These are phyloP conservation scores for Fonsecaea pugnacius DNA, from an alignment of 2,329 filamentous ascomycete genomes.

Conservation along the genomic window DNA sequence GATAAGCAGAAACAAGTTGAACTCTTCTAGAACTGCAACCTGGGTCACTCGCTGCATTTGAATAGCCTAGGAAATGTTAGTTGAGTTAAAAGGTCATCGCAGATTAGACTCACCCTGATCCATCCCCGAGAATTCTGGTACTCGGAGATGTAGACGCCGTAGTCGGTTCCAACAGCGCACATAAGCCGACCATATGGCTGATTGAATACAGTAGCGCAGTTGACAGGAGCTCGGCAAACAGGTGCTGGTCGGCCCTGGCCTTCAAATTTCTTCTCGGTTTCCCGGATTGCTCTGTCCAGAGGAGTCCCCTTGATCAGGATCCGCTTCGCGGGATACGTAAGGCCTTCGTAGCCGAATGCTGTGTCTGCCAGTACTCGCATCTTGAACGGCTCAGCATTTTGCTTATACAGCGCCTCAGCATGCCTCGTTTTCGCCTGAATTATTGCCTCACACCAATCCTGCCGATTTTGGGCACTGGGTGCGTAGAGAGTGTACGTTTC, in stretches of 20 bases:
- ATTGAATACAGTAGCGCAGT: constrained; percentile 89
- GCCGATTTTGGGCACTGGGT: constrained; percentile 71
- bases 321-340: constrained; percentile 51
- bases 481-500: constrained; percentile 93
- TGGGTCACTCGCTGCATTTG: constrained; percentile 80
- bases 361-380: constrained; percentile 89
- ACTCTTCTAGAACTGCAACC: constrained; percentile 92
- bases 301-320: constrained; percentile 89
- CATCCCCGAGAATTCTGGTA: constrained; percentile 88
- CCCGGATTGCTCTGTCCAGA: constrained; percentile 84
- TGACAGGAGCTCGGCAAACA: constrained; percentile 82
- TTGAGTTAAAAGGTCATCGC: constrained; percentile 24
- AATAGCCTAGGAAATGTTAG: constrained; percentile 66
- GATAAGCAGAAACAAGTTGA: constrained; percentile 88
- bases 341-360: constrained; percentile 78
- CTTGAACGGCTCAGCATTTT: constrained; percentile 95
- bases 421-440: constrained; percentile 93
- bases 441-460: constrained; percentile 92
- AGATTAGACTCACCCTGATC: constrained; percentile 69
- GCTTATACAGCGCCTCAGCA: constrained; percentile 81
- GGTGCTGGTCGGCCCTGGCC: constrained; percentile 70
- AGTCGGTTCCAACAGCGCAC: constrained; percentile 93
- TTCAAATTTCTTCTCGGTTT: constrained; percentile 76
- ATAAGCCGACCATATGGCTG: constrained; percentile 79
- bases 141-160: constrained; percentile 88